phyloP scores from a whole-genome alignment of 2,329 filamentous ascomycete genomes.

The Colletotrichum sidae region DNA sequence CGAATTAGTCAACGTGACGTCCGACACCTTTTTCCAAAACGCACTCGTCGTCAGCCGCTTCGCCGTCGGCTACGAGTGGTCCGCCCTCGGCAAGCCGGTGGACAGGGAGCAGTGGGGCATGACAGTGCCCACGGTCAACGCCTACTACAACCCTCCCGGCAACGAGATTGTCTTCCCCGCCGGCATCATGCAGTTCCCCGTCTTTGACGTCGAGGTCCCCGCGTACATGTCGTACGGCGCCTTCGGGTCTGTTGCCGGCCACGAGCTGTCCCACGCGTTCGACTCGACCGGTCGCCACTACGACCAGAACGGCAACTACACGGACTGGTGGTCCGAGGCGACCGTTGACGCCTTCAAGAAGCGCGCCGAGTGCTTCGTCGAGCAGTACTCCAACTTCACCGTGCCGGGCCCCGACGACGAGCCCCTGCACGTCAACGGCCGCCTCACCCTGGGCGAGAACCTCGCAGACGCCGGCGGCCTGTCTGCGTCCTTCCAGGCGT shows the following conservation, averaged over 20 bases:
- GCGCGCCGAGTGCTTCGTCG: constrained; percentile 72
- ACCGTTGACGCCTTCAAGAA: constrained; percentile 69
- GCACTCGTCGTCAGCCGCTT: constrained; percentile 62
- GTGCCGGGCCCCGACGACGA: constrained; percentile 67
- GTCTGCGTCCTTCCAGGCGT: constrained; percentile 71
- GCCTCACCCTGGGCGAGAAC: constrained; percentile 75
- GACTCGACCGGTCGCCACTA: constrained; percentile 74
- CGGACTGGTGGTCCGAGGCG: constrained; percentile 73
- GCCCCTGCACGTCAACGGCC: constrained; percentile 71
- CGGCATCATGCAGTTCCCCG: constrained; percentile 76
- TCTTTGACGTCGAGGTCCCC: constrained; percentile 72
- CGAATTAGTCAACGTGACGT: constrained; percentile 60
- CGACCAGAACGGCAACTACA: constrained; percentile 73
- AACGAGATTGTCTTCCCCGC: constrained; percentile 78
- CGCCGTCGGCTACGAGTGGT: constrained; percentile 63
- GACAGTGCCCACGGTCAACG: constrained; percentile 72
- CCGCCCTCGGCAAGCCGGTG: constrained; percentile 68
- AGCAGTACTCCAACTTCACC: constrained; percentile 74
- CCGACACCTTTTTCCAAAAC: constrained; percentile 68
- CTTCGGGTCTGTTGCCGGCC: constrained; percentile 74
- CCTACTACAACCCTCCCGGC: constrained; percentile 72
- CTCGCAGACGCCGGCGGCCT: constrained; percentile 78
- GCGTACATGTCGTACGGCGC: constrained; percentile 76
- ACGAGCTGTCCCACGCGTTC: constrained; percentile 78
- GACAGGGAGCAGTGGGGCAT: constrained; percentile 71